Conservation (phyloP, 129 eudicot species). For the Glebionis coronaria region DNA sequence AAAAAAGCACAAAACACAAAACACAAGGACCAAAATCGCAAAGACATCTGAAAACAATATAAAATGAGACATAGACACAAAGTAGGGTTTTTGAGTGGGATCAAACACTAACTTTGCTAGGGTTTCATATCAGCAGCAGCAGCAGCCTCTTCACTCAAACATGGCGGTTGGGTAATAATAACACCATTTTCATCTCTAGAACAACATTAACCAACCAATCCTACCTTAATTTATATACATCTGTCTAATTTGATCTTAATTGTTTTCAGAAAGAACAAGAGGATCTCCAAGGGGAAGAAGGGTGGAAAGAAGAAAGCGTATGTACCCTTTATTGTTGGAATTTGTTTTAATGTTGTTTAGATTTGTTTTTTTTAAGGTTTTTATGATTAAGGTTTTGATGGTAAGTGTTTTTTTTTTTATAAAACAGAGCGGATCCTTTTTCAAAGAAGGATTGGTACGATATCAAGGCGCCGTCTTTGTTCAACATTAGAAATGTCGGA, state of each 20-base stretch:
- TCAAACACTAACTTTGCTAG: neutral
- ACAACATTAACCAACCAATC: neutral
- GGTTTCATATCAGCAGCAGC: neutral
- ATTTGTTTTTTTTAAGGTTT: too few relatives aligned
- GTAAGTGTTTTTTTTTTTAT: neutral
- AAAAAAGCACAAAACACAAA: neutral
- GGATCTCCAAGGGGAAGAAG: slow-evolving; percentile 87
- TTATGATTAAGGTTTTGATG: neutral
- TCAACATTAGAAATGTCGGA: slow-evolving; percentile 55
- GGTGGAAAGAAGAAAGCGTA: slow-evolving; percentile 86
- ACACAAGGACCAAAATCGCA: neutral
- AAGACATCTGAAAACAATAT: neutral
- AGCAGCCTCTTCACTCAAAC: slow-evolving; percentile 2
- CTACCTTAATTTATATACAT: neutral
- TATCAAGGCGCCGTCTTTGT: slow-evolving; percentile 72
- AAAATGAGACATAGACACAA: neutral
- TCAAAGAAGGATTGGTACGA: slow-evolving; percentile 95
- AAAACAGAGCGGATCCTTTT: slow-evolving; percentile 59
- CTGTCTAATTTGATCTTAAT: neutral
- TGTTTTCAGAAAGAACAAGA: slow-evolving; percentile 63
- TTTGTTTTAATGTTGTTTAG: too few relatives aligned
- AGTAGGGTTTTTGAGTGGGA: slow-evolving; percentile 8
- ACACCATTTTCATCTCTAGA: neutral
- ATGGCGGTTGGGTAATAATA: slow-evolving; percentile 19
- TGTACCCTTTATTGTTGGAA: slow-evolving; percentile 17